Base-by-base conservation (phyloP, 164 flowering plant genomes). In the Annona cherimola region DNA sequence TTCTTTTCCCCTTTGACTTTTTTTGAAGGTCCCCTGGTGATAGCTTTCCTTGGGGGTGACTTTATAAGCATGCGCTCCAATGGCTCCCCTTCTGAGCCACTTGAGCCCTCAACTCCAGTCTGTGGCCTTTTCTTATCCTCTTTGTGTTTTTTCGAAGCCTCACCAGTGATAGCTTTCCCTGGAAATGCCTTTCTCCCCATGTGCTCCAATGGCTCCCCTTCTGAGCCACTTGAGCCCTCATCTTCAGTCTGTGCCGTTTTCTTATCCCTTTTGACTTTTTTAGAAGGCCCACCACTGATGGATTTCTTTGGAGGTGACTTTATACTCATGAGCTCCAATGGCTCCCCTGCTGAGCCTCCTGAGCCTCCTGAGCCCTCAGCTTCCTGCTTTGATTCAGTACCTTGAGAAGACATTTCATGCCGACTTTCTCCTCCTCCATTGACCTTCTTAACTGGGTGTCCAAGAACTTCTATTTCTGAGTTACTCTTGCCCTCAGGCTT, bases 11-110 rank as follows among this genome's bases (percentile, higher is more conserved):
- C 35, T 26, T 26, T 26, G 35, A 26, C 35, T 26, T 26, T 26
- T 26, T 26, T 26, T 26, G 35, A 26, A 26, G 35, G 35, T 26
- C 35, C 35, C 35, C 35, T 26, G 35, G 35, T 26, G 35, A 1
- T 26, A 26, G 35, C 35, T 26, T 26, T 26, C 35, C 35, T 26
- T 26, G 35, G 35, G 35, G 35, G 35, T 26, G 73, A 75, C 67
- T 78, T 83, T 72, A 77, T 80, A 63, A 76, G 45, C 0, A 74
- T 73, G 20, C 67, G 70, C 76, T 68, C 74, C 45, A 26, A 42
- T 60, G 77, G 54, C 11, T 82, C 85, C 9, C 8, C 70, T 71
- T 86, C 84, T 14, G 78, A 77, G 73, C 84, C 85, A 77, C 81
- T 77, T 19, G 81, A 68, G 45, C 43, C 54, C 61, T 66, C 75